Conservation (phyloP, 106 monocot species). For the Allium cepa region DNA sequence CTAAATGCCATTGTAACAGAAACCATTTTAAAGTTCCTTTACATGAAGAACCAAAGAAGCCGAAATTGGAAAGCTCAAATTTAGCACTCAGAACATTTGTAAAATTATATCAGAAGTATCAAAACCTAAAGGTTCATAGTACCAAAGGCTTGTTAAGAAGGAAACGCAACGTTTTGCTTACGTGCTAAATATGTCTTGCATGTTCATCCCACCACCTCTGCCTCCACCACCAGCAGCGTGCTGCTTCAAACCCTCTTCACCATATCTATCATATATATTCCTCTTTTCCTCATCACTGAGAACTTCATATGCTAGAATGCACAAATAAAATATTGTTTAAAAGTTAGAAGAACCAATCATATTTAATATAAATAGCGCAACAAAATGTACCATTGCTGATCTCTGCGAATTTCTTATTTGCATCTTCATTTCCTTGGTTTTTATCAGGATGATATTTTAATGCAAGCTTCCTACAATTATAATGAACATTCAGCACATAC, state of each 20-base stretch:
- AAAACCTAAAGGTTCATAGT: no score
- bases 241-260: constrained; percentile 93
- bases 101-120: no score
- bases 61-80: no score
- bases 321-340: not conserved
- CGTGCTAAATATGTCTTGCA: constrained; percentile 90
- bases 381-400: constrained; percentile 67
- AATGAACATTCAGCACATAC: not conserved
- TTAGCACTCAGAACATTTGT: no score
- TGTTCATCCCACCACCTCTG: constrained; percentile 90
- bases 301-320: constrained; percentile 69
- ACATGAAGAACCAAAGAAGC: no score
- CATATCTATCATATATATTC: constrained; percentile 50
- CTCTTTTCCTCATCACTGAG: constrained; percentile 82
- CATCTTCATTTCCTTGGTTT: constrained; percentile 89
- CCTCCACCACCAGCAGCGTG: constrained; percentile 57
- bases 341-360: not conserved
- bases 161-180: constrained; percentile 8
- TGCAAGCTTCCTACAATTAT: constrained; percentile 57
- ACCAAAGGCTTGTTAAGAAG: not conserved
- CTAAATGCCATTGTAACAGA: no score
- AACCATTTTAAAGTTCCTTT: no score
- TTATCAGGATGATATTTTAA: constrained; percentile 95
- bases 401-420: constrained; percentile 80
- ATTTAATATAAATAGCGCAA: not conserved